A percentile compares a stretch with the other conserved stretches of the same genome.
Conservation (phyloP, 2,329 filamentous ascomycete genomes). For the Massarina eburnea region DNA sequence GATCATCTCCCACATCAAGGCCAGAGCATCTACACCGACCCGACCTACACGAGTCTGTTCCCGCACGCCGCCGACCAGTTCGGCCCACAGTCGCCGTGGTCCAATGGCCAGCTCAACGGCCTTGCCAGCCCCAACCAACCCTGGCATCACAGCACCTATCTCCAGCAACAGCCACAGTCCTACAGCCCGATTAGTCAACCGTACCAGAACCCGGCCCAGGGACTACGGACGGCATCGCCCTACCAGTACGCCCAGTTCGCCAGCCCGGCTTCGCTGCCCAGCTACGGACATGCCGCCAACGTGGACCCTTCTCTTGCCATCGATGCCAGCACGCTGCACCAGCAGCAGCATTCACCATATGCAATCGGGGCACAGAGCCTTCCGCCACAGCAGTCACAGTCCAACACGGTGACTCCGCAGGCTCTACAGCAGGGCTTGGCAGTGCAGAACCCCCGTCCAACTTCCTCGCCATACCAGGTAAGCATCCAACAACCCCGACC, state of each 20-base stretch:
- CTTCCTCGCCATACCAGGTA: conserved; percentile 34
- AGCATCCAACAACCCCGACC: conserved; percentile 4
- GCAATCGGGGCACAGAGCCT: conserved; percentile 24
- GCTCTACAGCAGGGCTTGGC: conserved; percentile 28
- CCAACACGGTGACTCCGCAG: conserved; percentile 33
- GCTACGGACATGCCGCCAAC: conserved; percentile 27
- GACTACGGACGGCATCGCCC: conserved; percentile 30
- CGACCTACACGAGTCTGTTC: conserved; percentile 29
- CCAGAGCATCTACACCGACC: conserved; percentile 37
- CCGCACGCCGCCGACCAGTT: conserved; percentile 28
- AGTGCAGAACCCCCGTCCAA: conserved; percentile 20
- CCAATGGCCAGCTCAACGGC: conserved; percentile 26
- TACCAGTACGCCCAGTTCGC: conserved; percentile 38
- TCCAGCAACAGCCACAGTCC: conserved; percentile 17
- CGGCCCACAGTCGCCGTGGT: conserved; percentile 32
- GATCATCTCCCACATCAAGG: conserved; percentile 34
- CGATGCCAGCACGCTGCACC: conserved; percentile 25
- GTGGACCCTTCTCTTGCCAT: conserved; percentile 32
- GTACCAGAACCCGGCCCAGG: conserved; percentile 24
- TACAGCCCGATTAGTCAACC: conserved; percentile 27
- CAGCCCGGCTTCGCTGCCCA: conserved; percentile 22
- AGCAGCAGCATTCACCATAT: conserved; percentile 37
- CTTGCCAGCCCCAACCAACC: conserved; percentile 17
- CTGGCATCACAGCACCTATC: conserved; percentile 31
- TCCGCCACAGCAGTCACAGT: conserved; percentile 25